Base-by-base conservation (phyloP, 1,284 basidiomycete species). In the Chalciporus piperatoides region DNA sequence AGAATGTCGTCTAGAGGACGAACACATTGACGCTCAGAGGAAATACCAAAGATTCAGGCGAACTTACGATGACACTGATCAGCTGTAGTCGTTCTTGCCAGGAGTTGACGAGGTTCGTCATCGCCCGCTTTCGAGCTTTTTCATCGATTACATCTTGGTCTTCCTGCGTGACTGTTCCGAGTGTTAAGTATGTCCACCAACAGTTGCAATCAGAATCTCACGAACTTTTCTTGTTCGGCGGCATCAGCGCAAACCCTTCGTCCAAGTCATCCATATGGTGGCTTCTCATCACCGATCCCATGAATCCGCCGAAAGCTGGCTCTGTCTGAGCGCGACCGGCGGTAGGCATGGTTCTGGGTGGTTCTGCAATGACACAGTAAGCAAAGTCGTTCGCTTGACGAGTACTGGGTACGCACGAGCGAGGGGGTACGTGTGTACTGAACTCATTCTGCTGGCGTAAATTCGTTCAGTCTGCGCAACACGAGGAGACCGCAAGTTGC, bases 11-110 rank as follows among this genome's bases (percentile, higher is more conserved):
- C 81, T 82, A 51, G 48, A 24, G 19, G 1, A 45, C 24, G 14
- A 23, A 28, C 35, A 32, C 9, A 14, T 12, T 54, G 37, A 56
- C 35, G 39, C 14, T 21, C 17, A 6, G 10, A 17, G 21, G 3
- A 35, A 42, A 6, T 17, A 28, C 42, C 3, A 19, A 2, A 3
- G 28, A 14, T 15, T 23, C 17, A 6, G 15, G 24, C 10, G 15
- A 32, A 68, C 78, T 59, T 38, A 82, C 80, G 41, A 81, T 80
- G 27, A 82, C 73, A 47, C 72, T 77, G 59, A 83, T 81, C 9
- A 81, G 63, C 62, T 80, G 79, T 49, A 81, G 65, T 19, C 79
- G 66, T 51, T 82, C 81, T 71, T 79, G 76, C 81, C 81, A 83
- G 3, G 78, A 77, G 58, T 76, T 72, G 12, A 80, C 71, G 0